Conservation (phyloP, 495 filamentous ascomycete genomes). For the Penicillium arizonense region DNA sequence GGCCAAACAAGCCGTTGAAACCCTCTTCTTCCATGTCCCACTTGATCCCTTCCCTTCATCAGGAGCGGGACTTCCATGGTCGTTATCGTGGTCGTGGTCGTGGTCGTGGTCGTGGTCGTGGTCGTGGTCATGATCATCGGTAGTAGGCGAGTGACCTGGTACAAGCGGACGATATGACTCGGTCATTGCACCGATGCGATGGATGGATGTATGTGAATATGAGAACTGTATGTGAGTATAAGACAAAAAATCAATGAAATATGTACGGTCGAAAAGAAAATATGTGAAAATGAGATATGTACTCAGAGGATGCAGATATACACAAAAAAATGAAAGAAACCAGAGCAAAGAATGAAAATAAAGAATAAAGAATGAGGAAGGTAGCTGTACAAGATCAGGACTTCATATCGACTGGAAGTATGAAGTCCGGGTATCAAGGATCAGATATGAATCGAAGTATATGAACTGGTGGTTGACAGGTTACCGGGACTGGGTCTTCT, state of each 20-base stretch:
- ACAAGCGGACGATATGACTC: constrained; percentile 27
- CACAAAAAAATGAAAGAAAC: background rate
- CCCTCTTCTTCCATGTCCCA: constrained; percentile 38
- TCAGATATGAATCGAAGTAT: background rate
- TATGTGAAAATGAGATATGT: background rate
- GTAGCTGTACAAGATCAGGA: constrained; percentile 4
- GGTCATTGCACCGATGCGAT: constrained; percentile 17
- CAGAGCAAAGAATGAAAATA: background rate
- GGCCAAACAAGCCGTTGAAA: constrained; percentile 46
- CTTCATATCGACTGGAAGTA: background rate
- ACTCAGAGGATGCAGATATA: background rate
- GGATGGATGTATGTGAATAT: background rate
- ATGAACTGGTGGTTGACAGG: too few relatives aligned
- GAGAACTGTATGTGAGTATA: background rate
- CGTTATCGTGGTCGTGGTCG: constrained; percentile 11
- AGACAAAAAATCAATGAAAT: background rate
- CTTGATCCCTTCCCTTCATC: background rate
- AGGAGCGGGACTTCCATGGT: constrained; percentile 13
- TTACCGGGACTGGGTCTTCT: too few relatives aligned
- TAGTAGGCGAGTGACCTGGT: constrained; percentile 28
- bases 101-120: constrained; percentile 14
- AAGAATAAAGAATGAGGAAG: too few relatives aligned
- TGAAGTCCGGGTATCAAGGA: background rate
- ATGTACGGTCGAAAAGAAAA: background rate
- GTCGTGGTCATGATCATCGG: constrained; percentile 11